Evolutionary conservation across 495 filamentous ascomycete genomes (phyloP), one percentile per base, ranked within the genome.

Genomic region (Aspergillus diversus): DNA sequence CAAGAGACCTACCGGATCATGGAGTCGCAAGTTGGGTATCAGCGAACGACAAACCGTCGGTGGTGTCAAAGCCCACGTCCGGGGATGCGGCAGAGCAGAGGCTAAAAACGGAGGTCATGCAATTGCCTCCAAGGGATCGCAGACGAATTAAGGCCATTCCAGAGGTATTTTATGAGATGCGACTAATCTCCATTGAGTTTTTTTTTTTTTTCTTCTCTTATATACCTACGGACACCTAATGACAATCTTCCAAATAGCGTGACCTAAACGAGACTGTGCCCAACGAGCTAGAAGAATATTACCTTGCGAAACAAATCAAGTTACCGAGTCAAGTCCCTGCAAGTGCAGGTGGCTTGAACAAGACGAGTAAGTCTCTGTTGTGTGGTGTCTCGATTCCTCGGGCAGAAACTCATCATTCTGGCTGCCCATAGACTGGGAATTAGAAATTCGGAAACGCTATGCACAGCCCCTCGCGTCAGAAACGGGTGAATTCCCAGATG

Each of bases 21-120:
- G 93, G 92, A 65, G 90, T 96, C 67, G 96, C 95, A 62, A 90
- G 86, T 67, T 99, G 93, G 93, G 95, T 99, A 58, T 92, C 90
- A 66, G 91, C 92, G 27, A 97, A 95, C 69, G 94, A 98, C 78
- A 97, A 97, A 78, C 93, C 93, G n/a, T 86, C 86, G 31, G 78
- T 87, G 59, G 86, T 89, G 51, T 87, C 86, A 55, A 94, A 95
- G 74, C 91, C 90, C 33, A 86, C 90, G 37, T 87, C 87, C 8
- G 92, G 92, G 47, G 95, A 98, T 84, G 87, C 91, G n/a, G 88
- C 90, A 39, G 95, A 98, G 75, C 89, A 94, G 70, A 83, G 90
- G 68, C 72, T 97, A 64, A 97, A 97, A 83, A 89, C 85, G 56
- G 93, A 98, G 77, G 89, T 97, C 51, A 99, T 98, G 95, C 89